Conservation (phyloP, 352 stramenopile species). For the Phytophthora boehmeriae region DNA sequence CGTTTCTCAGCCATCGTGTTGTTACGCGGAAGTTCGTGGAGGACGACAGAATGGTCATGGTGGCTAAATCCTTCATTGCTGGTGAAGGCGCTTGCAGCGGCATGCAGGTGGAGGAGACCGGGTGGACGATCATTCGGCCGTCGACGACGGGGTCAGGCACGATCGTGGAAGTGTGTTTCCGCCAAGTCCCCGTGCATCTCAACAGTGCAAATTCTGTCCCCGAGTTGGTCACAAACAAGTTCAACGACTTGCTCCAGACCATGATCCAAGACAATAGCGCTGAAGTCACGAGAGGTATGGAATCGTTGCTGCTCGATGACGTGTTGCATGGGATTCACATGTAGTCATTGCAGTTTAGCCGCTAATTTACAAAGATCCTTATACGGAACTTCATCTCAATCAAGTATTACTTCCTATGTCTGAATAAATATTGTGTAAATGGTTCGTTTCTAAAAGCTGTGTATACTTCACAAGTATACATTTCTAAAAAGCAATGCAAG, state of each 20-base stretch:
- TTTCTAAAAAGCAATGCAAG: too few relatives aligned
- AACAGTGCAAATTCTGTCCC: constrained; percentile 7
- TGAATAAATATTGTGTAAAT: too few relatives aligned
- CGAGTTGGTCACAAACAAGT: background rate
- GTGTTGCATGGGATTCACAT: background rate
- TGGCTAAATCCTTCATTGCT: constrained; percentile 11
- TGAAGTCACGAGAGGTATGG: constrained; percentile 9
- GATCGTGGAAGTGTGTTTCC: constrained; percentile 6
- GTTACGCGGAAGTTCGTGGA: constrained; percentile 12
- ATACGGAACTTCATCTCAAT: too few relatives aligned
- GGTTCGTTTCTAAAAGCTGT: too few relatives aligned
- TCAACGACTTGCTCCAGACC: constrained; percentile 7
- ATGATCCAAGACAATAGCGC: constrained; percentile 16
- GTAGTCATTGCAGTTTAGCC: too few relatives aligned
- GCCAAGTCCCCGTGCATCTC: constrained; percentile 13
- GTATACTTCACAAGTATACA: too few relatives aligned
- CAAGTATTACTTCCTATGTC: too few relatives aligned
- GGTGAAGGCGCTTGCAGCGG: constrained; percentile 11
- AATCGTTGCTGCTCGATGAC: constrained; percentile 11
- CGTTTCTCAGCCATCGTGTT: constrained; percentile 5
- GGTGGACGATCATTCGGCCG: constrained; percentile 3
- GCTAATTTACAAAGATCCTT: too few relatives aligned
- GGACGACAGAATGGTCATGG: background rate
- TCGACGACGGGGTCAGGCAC: background rate
- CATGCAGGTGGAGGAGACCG: constrained; percentile 8